Evolutionary conservation across 345 rosid species (phyloP), one percentile per base, ranked within the genome.

Genomic region (Cardamine resedifolia): DNA sequence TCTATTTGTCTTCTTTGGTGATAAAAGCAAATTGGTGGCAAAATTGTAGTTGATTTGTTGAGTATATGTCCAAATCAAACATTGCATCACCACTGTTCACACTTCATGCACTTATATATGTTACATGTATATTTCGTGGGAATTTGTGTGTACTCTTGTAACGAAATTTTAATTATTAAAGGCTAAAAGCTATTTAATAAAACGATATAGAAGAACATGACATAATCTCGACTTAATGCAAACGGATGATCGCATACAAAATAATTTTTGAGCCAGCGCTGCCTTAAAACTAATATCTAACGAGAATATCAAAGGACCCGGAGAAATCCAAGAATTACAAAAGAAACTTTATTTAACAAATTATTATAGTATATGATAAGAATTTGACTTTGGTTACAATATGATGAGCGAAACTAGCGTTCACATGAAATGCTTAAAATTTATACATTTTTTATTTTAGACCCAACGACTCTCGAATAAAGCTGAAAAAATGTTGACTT

Each of bases 401-500:
- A 27, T 48, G 65, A 44, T 52, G 56, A 65, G 58, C 50, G 33
- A 65, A 36, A 4, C 5, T 44, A 45, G 65, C 4, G 30, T 44
- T 47, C 30, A 45, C 53, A 62, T 72, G 53, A 53, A 72, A 4
- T 7, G n/a, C 5, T 31, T 45, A 18, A 44, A 64, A 7, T 20
- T 9, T 31, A 21, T 21, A 55, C 7, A 16, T 27, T 19, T 56
- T 27, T 19, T 56, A 24, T 2, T 18, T 61, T 18, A 55, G 43
- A 36, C 9, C 51, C 51, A 73, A 57, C 72, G 44, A 74, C 67
- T 58, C 66, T 61, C 36, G 58, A 23, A 66, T 58, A 66, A 74
- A 74, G 72, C 39, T 74, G 67, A 74, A 58, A 58, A 50, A 61
- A 49, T 66, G 53, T 65, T 74, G 78, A 74, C 53, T 66, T 74